Evolutionary conservation across 2,329 filamentous ascomycete genomes (phyloP).

Genomic region (Neoscytalidium dimidiatum): DNA sequence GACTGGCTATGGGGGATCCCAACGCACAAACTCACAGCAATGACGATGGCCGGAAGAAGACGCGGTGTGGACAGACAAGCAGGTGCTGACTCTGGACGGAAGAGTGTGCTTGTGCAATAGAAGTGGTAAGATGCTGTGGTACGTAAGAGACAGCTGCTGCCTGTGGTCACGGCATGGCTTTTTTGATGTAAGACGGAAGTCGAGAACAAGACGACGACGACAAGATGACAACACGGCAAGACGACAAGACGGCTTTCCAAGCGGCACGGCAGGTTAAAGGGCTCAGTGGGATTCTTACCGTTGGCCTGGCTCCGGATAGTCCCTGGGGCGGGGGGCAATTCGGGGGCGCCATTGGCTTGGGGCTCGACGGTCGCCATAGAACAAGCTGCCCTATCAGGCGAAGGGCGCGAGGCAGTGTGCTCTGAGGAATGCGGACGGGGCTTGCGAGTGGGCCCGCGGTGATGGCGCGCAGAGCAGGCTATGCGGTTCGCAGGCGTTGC

Average conservation of each 20-base stretch:
- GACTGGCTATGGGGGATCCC: conserved; percentile 9
- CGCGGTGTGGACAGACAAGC: not conserved
- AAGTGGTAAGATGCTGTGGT: not conserved
- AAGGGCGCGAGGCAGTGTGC: not conserved
- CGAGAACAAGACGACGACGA: not conserved
- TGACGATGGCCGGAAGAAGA: not conserved
- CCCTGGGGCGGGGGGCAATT: not conserved
- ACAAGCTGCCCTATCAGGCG: conserved; percentile 3
- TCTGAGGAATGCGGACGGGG: not conserved
- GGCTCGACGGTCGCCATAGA: not conserved
- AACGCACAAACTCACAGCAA: not conserved
- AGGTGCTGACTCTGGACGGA: not conserved
- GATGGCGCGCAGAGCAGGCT: conserved; percentile 8
- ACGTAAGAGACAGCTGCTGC: not conserved
- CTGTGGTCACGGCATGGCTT: not conserved
- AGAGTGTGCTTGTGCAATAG: conserved; percentile 1
- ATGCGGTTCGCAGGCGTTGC: not conserved
- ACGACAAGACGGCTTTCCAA: too few relatives aligned
- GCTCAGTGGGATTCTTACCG: not conserved
- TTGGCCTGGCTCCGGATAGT: not conserved
- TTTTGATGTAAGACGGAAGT: not conserved
- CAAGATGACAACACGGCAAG: not conserved
- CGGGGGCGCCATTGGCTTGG: conserved; percentile 1
- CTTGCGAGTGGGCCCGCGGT: not conserved
- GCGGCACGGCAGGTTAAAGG: conserved; percentile 5